phyloP scores from a whole-genome alignment of 805 yeast species.

The Cyberlindnera nakhonratchasimensis region DNA sequence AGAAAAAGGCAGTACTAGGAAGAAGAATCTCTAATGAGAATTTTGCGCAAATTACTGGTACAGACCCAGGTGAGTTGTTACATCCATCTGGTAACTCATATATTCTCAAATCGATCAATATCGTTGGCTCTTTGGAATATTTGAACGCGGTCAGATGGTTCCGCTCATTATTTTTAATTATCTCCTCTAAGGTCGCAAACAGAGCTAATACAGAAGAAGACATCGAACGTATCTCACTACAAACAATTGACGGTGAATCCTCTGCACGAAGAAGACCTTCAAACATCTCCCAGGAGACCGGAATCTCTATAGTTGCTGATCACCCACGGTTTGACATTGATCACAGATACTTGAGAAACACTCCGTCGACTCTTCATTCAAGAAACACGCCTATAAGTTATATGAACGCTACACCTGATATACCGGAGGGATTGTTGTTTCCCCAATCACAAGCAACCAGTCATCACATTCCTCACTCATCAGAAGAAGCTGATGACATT shows the following conservation, averaged over 20 bases:
- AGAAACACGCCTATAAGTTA: constrained; percentile 13
- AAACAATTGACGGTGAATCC: constrained; percentile 8
- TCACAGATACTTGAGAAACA: constrained; percentile 26
- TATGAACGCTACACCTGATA: constrained; percentile 15
- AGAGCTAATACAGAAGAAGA: neutral
- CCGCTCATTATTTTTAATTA: neutral
- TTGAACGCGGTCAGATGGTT: constrained; percentile 12
- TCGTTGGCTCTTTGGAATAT: constrained; percentile 15
- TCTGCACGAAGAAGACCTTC: constrained; percentile 11
- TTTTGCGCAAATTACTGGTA: constrained; percentile 19
- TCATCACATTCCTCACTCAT: neutral
- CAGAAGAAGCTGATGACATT: too few species aligned
- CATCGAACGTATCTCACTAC: constrained; percentile 14
- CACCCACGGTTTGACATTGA: constrained; percentile 28
- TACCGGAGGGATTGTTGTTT: constrained; percentile 11
- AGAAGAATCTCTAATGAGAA: constrained; percentile 50
- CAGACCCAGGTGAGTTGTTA: constrained; percentile 7
- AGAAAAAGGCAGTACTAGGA: constrained; percentile 59
- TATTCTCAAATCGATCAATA: constrained; percentile 20
- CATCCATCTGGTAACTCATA: constrained; percentile 11
- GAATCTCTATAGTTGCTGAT: constrained; percentile 22
- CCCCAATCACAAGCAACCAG: neutral
- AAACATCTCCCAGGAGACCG: constrained; percentile 13
- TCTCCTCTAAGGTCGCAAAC: neutral
- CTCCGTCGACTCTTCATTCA: constrained; percentile 24